These are phyloP conservation scores for Aspergillus ochraceoroseus DNA, from an alignment of 2,329 filamentous ascomycete genomes.

Conservation along the genomic window DNA sequence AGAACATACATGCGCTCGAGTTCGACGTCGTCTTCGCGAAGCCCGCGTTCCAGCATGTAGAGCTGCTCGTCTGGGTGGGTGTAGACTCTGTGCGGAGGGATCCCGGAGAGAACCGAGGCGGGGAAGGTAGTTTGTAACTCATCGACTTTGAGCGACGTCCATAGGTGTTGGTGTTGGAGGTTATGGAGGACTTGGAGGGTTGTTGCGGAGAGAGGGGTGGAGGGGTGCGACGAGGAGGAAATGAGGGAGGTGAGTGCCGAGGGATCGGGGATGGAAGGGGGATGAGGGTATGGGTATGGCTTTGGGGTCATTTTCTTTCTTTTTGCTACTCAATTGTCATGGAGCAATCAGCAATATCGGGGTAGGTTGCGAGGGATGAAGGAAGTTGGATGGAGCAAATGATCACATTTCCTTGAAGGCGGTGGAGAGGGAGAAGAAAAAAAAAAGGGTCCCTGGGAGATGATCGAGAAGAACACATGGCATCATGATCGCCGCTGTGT, in stretches of 20 bases:
- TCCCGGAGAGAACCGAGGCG: constrained; percentile 54
- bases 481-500: constrained; percentile 23
- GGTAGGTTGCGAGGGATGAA: too few species aligned
- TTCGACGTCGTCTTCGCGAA: constrained; percentile 45
- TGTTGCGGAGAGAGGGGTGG: constrained; percentile 41
- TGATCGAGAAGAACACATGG: constrained; percentile 35
- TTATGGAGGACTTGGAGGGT: constrained; percentile 59
- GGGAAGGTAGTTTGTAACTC: constrained; percentile 29
- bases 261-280: constrained; percentile 21
- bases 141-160: constrained; percentile 54
- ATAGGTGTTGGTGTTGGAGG: constrained; percentile 59
- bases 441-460: constrained; percentile 9
- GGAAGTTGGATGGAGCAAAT: too few species aligned
- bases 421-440: constrained; percentile 9
- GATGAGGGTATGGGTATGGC: constrained; percentile 2
- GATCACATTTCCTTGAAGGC: too few species aligned
- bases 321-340: not conserved
- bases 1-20: constrained; percentile 56
- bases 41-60: constrained; percentile 51
- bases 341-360: not conserved
- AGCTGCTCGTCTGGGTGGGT: constrained; percentile 62
- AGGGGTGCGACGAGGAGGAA: constrained; percentile 25
- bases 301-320: constrained; percentile 1
- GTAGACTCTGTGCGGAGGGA: constrained; percentile 57
- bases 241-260: constrained; percentile 44